Percentiles rank a stretch among this genome's conserved stretches.
Evolutionary conservation across 768 basidiomycete genomes (phyloP).

Genomic region (Mycena amicta): DNA sequence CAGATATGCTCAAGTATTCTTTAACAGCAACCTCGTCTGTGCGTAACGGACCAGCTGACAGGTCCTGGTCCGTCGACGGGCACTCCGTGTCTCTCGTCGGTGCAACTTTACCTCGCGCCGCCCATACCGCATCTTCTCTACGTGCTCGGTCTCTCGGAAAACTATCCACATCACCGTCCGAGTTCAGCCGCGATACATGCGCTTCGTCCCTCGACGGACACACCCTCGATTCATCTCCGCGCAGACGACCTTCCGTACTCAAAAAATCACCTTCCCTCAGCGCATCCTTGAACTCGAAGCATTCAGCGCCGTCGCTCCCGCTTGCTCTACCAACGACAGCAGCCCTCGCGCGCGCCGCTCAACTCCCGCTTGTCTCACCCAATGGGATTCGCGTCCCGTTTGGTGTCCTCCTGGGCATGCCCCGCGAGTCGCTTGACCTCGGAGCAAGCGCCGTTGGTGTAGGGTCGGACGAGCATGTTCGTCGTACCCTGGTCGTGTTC

Average conservation of each 20-base stretch:
- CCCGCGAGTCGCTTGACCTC: not conserved
- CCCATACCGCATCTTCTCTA: too few relatives aligned
- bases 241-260: not conserved
- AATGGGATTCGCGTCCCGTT: slow-evolving; percentile 69
- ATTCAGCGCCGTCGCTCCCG: slow-evolving; percentile 1
- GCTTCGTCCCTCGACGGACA: not conserved
- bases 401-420: slow-evolving; percentile 58
- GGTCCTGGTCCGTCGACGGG: not conserved
- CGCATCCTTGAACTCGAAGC: not conserved
- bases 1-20: not conserved
- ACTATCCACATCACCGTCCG: not conserved
- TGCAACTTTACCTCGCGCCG: too few relatives aligned
- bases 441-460: not conserved
- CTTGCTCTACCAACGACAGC: slow-evolving; percentile 50
- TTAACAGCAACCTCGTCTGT: not conserved
- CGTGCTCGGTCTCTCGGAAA: not conserved
- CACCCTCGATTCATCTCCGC: not conserved
- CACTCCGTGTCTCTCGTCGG: not conserved
- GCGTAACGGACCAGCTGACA: not conserved
- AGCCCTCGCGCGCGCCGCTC: slow-evolving; percentile 63
- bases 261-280: not conserved
- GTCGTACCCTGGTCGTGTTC: slow-evolving; percentile 74
- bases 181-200: too few relatives aligned
- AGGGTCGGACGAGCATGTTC: slow-evolving; percentile 10
- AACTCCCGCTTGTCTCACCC: slow-evolving; percentile 65